phyloP scores from a whole-genome alignment of 2,329 filamentous ascomycete genomes.

The Chaetomiaceae sp. region DNA sequence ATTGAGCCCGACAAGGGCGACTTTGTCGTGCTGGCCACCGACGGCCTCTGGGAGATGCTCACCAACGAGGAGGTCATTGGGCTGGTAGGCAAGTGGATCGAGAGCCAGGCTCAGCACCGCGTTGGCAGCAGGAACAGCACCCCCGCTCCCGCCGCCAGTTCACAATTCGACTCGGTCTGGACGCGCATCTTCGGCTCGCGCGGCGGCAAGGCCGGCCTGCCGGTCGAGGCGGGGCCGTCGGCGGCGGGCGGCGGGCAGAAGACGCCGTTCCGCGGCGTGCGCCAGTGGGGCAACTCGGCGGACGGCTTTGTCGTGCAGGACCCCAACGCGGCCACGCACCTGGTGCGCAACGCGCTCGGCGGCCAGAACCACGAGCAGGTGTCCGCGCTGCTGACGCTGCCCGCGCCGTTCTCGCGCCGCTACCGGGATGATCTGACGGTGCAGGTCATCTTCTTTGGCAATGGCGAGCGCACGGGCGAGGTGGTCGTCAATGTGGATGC shows the following conservation, averaged over 20 bases:
- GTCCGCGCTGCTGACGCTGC: constrained; percentile 82
- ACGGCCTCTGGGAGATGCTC: constrained; percentile 98
- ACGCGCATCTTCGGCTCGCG: constrained; percentile 55
- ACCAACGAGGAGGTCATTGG: constrained; percentile 98
- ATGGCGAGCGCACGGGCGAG: constrained; percentile 67
- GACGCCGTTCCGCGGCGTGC: constrained; percentile 75
- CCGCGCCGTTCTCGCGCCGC: constrained; percentile 81
- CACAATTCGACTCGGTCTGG: constrained; percentile 67
- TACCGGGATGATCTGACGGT: constrained; percentile 96
- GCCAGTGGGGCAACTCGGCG: constrained; percentile 81
- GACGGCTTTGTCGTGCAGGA: constrained; percentile 87
- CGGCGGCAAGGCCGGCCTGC: constrained; percentile 48
- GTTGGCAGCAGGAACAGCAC: too few species aligned
- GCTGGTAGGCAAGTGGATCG: constrained; percentile 93
- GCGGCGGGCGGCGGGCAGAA: constrained; percentile 61
- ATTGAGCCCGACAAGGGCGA: constrained; percentile 85
- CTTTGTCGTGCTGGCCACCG: constrained; percentile 92
- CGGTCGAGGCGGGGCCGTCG: constrained; percentile 59
- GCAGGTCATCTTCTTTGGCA: constrained; percentile 96
- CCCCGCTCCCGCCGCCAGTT: constrained; percentile 35
- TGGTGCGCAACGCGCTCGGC: constrained; percentile 90
- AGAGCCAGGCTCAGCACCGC: constrained; percentile 64
- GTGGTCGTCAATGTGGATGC: constrained; percentile 84
- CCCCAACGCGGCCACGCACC: constrained; percentile 91
- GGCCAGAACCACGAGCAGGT: constrained; percentile 92